phyloP scores from a whole-genome alignment of 2,329 filamentous ascomycete genomes.

The Trichoderma sp. region DNA sequence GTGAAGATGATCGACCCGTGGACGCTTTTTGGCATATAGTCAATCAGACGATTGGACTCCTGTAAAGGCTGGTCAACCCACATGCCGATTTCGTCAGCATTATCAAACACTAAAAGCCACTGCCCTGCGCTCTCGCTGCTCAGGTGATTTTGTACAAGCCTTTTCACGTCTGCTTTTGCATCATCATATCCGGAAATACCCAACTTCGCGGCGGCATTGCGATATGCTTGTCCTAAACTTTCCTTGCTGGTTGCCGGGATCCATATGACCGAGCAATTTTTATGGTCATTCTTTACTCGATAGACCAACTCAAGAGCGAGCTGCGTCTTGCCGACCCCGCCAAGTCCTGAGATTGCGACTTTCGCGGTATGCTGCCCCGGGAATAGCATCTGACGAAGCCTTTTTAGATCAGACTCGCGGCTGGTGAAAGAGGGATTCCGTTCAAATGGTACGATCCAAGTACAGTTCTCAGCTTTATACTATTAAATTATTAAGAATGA shows the following conservation, averaged over 20 bases:
- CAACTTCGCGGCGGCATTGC: slow-evolving; percentile 34
- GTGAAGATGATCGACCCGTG: slow-evolving; percentile 28
- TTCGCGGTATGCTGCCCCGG: background rate
- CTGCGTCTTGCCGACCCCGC: slow-evolving; percentile 40
- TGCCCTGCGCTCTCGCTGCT: slow-evolving; percentile 29
- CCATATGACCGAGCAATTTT: slow-evolving; percentile 45
- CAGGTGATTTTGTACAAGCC: slow-evolving; percentile 38
- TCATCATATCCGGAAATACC: slow-evolving; percentile 34
- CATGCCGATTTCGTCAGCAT: slow-evolving; percentile 42
- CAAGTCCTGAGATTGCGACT: slow-evolving; percentile 28
- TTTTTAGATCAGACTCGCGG: background rate
- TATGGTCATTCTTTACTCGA: slow-evolving; percentile 28
- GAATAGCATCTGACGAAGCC: background rate
- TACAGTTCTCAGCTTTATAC: background rate
- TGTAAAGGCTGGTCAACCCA: slow-evolving; percentile 26
- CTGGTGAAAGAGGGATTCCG: background rate
- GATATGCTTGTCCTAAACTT: slow-evolving; percentile 40
- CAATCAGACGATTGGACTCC: slow-evolving; percentile 17
- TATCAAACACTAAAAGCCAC: slow-evolving; percentile 50
- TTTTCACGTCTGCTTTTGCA: slow-evolving; percentile 38
- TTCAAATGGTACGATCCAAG: background rate
- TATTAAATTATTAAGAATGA: background rate
- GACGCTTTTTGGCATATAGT: slow-evolving; percentile 33
- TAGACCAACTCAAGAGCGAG: slow-evolving; percentile 39
- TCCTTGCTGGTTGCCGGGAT: slow-evolving; percentile 34